Conservation (phyloP, 108 stramenopile species). For the Skeletonema menzelii region DNA sequence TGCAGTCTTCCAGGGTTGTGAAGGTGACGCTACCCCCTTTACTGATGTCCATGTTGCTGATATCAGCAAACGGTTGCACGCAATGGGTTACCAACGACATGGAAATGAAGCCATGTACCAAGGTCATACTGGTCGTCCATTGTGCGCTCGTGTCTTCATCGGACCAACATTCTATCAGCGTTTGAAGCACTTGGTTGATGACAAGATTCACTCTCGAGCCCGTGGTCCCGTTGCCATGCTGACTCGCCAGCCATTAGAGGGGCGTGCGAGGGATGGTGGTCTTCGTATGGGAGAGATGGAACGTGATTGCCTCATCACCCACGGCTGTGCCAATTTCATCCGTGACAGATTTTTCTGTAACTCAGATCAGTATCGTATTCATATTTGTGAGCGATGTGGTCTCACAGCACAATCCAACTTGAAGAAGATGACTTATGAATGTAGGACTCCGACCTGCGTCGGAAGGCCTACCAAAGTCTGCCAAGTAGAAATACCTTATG, state of each 20-base stretch:
- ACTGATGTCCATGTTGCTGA: conserved; percentile 96
- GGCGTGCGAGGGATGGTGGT: conserved; percentile 97
- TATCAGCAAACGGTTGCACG: conserved; percentile 88
- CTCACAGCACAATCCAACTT: conserved; percentile 95
- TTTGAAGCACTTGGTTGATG: conserved; percentile 99
- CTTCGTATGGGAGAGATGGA: conserved; percentile 99
- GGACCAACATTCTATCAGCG: conserved; percentile 99
- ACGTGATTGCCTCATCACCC: conserved; percentile 99
- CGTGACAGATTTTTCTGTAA: conserved; percentile 98
- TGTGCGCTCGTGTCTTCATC: conserved; percentile 96
- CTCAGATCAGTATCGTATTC: conserved; percentile 96
- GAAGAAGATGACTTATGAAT: conserved; percentile 96
- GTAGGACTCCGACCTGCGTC: conserved; percentile 83
- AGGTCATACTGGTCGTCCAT: conserved; percentile 96
- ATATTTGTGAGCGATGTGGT: conserved; percentile 97
- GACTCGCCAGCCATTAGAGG: conserved; percentile 98
- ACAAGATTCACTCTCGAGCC: conserved; percentile 98
- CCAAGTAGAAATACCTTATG: conserved; percentile 97
- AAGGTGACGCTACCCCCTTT: conserved; percentile 99
- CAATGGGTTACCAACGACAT: conserved; percentile 95
- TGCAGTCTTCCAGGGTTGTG: conserved; percentile 92
- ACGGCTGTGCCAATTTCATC: conserved; percentile 98
- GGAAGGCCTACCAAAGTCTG: conserved; percentile 83
- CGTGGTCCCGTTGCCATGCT: conserved; percentile 98
- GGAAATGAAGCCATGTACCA: conserved; percentile 98